Conservation (phyloP, 2,329 filamentous ascomycete species). For the Colletotrichum liaoningense region DNA sequence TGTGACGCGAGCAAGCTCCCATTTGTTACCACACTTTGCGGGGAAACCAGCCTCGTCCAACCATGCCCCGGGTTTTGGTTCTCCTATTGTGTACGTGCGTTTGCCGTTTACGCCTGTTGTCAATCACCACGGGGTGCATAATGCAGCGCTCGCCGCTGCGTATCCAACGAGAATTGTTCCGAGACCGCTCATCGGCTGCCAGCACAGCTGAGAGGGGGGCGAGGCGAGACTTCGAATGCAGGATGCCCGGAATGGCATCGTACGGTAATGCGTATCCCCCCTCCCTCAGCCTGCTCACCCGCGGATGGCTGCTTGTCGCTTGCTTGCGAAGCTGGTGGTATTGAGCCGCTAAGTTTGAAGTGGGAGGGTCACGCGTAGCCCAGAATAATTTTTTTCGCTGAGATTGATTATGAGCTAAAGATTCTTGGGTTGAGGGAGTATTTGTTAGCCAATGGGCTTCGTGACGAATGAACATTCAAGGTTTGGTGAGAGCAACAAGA, state of each 20-base stretch:
- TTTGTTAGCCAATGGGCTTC: constrained; percentile 4
- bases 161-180: constrained; percentile 18
- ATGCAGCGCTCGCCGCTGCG: constrained; percentile 15
- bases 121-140: constrained; percentile 26
- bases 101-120: background rate
- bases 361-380: constrained; percentile 29
- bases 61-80: background rate
- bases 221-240: constrained; percentile 16
- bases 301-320: background rate
- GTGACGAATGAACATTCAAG: background rate
- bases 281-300: background rate
- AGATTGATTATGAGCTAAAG: background rate
- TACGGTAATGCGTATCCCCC: constrained; percentile 1
- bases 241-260: constrained; percentile 11
- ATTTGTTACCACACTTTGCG: constrained; percentile 10
- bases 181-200: constrained; percentile 20
- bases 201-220: constrained; percentile 15
- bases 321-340: background rate
- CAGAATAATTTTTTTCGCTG: background rate
- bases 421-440: background rate
- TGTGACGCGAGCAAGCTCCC: background rate
- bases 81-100: constrained; percentile 11
- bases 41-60: constrained; percentile 2
- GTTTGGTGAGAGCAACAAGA: background rate
- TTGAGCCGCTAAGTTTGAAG: constrained; percentile 2